Conservation (phyloP, 1,139 yeast species). For the Suhomyces bolitotheri region DNA sequence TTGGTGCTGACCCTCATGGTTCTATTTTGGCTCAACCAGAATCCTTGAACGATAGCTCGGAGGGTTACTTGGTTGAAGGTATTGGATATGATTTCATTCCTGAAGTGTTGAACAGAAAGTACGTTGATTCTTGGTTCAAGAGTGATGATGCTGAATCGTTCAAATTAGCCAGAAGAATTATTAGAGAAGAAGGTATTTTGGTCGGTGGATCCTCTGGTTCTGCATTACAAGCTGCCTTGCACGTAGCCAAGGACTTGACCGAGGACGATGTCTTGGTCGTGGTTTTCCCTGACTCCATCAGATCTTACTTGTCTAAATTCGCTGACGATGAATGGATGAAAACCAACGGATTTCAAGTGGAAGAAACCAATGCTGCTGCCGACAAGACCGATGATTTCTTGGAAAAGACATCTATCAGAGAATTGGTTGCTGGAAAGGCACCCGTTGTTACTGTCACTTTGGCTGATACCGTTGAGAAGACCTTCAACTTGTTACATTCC, state of each 20-base stretch:
- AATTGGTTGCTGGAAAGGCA: conserved; percentile 63
- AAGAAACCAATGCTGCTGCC: conserved; percentile 45
- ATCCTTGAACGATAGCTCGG: conserved; percentile 59
- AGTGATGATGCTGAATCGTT: conserved; percentile 84
- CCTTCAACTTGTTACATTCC: conserved; percentile 68
- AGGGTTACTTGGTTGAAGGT: conserved; percentile 82
- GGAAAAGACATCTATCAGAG: conserved; percentile 54
- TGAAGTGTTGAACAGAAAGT: conserved; percentile 67
- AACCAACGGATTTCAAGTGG: conserved; percentile 67
- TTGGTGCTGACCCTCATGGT: conserved; percentile 88
- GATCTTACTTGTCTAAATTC: conserved; percentile 85
- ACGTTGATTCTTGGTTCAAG: conserved; percentile 81
- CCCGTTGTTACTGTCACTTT: conserved; percentile 79
- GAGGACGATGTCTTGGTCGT: conserved; percentile 79
- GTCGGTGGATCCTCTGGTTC: conserved; percentile 90
- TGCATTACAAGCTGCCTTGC: conserved; percentile 78
- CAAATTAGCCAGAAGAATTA: conserved; percentile 77
- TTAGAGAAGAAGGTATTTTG: conserved; percentile 81
- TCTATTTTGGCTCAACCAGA: conserved; percentile 84
- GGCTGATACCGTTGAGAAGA: conserved; percentile 61
- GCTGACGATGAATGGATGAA: conserved; percentile 93
- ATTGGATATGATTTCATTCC: conserved; percentile 91
- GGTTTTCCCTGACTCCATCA: conserved; percentile 82
- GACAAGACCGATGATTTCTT: conserved; percentile 55
- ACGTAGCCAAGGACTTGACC: conserved; percentile 67